These are phyloP conservation scores for Colletotrichum chrysophilum DNA, from an alignment of 2,329 filamentous ascomycete genomes.

Conservation along the genomic window DNA sequence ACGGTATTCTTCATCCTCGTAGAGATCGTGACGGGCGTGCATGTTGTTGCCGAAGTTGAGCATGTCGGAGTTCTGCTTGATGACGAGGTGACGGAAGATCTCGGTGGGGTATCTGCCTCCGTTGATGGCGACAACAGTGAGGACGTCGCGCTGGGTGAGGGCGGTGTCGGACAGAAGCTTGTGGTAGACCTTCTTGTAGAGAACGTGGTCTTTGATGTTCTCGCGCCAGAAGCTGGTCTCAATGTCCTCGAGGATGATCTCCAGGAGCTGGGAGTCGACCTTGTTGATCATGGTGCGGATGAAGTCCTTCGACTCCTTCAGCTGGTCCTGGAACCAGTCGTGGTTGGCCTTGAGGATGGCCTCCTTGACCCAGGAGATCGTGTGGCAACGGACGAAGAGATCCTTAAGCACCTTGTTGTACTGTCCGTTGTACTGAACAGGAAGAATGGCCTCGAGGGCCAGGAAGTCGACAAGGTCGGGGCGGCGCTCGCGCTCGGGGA, in stretches of 20 bases:
- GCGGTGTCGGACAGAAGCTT: background rate
- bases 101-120: constrained; percentile 12
- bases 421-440: constrained; percentile 17
- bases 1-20: background rate
- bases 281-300: background rate
- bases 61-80: constrained; percentile 10
- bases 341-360: constrained; percentile 14
- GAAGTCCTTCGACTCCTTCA: background rate
- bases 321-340: constrained; percentile 11
- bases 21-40: constrained; percentile 1
- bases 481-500: constrained; percentile 9
- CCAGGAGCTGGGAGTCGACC: constrained; percentile 8
- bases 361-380: constrained; percentile 6
- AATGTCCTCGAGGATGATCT: constrained; percentile 20
- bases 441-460: constrained; percentile 18
- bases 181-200: background rate
- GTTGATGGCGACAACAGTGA: constrained; percentile 12
- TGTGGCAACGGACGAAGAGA: constrained; percentile 10
- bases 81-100: constrained; percentile 9
- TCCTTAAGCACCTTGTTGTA: constrained; percentile 19
- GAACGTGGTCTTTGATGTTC: background rate
- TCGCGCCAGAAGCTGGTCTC: constrained; percentile 16
- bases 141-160: constrained; percentile 15
- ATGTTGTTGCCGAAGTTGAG: constrained; percentile 1
- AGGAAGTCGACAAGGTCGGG: constrained; percentile 20